These are phyloP conservation scores for Crepidotus variabilis DNA, from an alignment of 768 basidiomycete species.

Conservation along the genomic window DNA sequence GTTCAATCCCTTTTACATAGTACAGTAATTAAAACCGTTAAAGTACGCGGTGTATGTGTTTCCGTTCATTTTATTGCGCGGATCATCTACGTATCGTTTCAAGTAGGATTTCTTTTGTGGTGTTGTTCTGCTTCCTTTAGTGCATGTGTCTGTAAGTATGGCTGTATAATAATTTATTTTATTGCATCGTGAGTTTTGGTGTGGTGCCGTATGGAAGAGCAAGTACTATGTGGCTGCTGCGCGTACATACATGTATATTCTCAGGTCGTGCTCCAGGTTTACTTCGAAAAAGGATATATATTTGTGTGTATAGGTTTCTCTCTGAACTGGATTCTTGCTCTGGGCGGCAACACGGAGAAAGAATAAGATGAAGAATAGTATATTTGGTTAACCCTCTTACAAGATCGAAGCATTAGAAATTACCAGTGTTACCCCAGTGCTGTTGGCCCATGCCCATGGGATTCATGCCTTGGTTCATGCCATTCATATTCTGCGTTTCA, in stretches of 20 bases:
- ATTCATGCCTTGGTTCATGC: constrained; percentile 20
- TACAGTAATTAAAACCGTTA: not conserved
- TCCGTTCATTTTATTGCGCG: not conserved
- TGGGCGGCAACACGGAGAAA: too few species aligned
- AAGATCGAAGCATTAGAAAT: not conserved
- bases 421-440: not conserved
- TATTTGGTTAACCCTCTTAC: too few species aligned
- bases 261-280: too few species aligned
- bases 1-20: not conserved
- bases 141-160: not conserved
- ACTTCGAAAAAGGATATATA: too few species aligned
- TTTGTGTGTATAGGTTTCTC: too few species aligned
- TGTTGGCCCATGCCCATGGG: constrained; percentile 16
- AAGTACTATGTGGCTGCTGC: too few species aligned
- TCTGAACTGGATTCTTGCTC: too few species aligned
- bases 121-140: not conserved
- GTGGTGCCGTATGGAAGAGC: too few species aligned
- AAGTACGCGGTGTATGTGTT: not conserved
- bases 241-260: too few species aligned
- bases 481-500: constrained; percentile 16
- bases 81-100: not conserved
- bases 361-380: too few species aligned
- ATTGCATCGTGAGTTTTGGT: too few species aligned
- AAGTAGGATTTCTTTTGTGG: not conserved
- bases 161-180: not conserved